Percentiles rank a stretch among this genome's conserved stretches.
Evolutionary conservation across 768 basidiomycete genomes (phyloP).

Genomic region (Agrocybe pediades): DNA sequence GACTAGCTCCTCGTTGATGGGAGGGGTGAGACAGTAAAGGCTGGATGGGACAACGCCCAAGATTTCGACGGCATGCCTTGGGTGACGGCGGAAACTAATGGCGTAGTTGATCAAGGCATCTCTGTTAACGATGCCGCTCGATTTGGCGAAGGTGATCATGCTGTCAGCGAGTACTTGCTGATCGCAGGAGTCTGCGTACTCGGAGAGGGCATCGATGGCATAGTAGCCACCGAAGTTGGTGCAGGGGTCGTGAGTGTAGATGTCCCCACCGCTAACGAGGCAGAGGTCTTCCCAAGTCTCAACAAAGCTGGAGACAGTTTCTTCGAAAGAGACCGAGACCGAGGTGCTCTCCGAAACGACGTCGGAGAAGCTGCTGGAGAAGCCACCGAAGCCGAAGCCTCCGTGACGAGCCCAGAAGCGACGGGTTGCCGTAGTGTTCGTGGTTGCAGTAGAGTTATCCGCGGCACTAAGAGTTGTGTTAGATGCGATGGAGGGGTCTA

Average conservation of each 20-base stretch:
- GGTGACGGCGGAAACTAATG: slow-evolving; percentile 41
- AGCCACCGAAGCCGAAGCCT: slow-evolving; percentile 5
- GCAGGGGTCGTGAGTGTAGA: slow-evolving; percentile 41
- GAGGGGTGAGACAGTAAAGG: slow-evolving; percentile 43
- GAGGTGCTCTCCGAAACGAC: slow-evolving; percentile 9
- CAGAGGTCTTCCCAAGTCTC: slow-evolving; percentile 49
- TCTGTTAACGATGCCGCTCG: slow-evolving; percentile 37
- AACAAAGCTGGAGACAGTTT: slow-evolving; percentile 27
- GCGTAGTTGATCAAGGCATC: slow-evolving; percentile 43
- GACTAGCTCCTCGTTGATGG: slow-evolving; percentile 41
- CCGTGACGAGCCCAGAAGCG: slow-evolving; percentile 20
- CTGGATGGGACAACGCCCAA: slow-evolving; percentile 45
- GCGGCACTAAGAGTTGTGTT: slow-evolving; percentile 12
- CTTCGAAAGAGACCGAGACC: slow-evolving; percentile 28
- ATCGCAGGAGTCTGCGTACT: slow-evolving; percentile 45
- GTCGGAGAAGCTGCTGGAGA: slow-evolving; percentile 13
- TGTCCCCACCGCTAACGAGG: slow-evolving; percentile 40
- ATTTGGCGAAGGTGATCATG: slow-evolving; percentile 55
- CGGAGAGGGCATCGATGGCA: slow-evolving; percentile 46
- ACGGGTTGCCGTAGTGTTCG: slow-evolving; percentile 14
- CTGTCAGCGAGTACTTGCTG: slow-evolving; percentile 50
- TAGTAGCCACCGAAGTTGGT: slow-evolving; percentile 39
- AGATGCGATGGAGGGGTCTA: slow-evolving; percentile 10
- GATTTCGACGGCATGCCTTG: slow-evolving; percentile 44
- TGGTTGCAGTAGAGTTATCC: slow-evolving; percentile 13